Conservation (phyloP, 495 filamentous ascomycete species). For the Wilcoxina mikolae region DNA sequence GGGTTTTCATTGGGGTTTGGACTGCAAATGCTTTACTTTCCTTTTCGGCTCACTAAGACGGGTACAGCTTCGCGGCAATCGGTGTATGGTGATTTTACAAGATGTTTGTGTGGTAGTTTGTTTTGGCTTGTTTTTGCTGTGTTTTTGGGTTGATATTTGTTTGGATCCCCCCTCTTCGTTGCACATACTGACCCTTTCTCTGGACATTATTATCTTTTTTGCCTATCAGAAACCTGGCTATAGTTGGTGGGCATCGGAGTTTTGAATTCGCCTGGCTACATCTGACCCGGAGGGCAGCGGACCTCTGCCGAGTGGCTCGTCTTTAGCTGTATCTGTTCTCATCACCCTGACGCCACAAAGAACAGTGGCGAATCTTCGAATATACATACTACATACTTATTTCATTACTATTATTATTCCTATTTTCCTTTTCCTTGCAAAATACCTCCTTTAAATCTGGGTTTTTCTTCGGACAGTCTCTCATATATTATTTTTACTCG, state of each 20-base stretch:
- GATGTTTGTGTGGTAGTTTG: neutral
- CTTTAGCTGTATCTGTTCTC: constrained; percentile 1
- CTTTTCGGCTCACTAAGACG: constrained; percentile 2
- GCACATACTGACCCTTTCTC: neutral
- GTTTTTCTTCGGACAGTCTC: neutral
- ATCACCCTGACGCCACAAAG: neutral
- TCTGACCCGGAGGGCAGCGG: neutral
- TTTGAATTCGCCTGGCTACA: neutral
- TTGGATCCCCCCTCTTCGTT: neutral
- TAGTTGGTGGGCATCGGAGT: neutral
- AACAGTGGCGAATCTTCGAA: neutral
- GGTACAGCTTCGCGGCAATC: constrained; percentile 7
- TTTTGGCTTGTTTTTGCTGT: neutral
- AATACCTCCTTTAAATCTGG: neutral
- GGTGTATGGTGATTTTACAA: constrained; percentile 4
- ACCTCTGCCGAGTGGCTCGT: neutral
- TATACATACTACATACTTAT: neutral
- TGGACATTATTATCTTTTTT: neutral
- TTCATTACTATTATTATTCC: neutral
- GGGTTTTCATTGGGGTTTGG: constrained; percentile 8
- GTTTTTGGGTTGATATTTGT: neutral
- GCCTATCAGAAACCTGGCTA: neutral
- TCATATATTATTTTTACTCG: neutral
- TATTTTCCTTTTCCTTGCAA: neutral
- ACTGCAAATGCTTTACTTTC: constrained; percentile 1